These are phyloP conservation scores for Diatrype stigma DNA, from an alignment of 2,329 filamentous ascomycete species.

Conservation along the genomic window DNA sequence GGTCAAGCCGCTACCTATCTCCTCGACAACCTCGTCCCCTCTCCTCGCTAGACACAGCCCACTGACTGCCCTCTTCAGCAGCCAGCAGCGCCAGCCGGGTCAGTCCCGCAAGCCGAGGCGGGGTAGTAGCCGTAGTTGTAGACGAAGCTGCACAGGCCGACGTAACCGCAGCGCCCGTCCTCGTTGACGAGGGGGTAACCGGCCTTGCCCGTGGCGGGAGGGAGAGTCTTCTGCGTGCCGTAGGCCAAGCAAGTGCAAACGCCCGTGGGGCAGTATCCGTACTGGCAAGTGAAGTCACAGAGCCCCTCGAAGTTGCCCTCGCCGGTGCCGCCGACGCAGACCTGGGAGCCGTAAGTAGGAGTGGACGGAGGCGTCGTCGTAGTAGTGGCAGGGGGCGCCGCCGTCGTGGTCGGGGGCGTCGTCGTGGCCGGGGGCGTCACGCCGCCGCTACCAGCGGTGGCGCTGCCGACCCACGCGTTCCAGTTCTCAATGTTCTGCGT, in stretches of 20 bases:
- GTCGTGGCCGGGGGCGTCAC: constrained; percentile 1
- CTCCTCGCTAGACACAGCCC: too few relatives aligned
- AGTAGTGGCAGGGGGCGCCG: constrained; percentile 1
- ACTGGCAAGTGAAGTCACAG: constrained; percentile 23
- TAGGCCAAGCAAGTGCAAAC: constrained; percentile 19
- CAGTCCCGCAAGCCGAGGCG: constrained; percentile 7
- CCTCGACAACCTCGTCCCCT: neutral
- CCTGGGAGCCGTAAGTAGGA: too few relatives aligned
- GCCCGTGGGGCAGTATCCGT: constrained; percentile 23
- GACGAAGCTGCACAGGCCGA: constrained; percentile 14
- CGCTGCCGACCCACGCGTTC: constrained; percentile 33
- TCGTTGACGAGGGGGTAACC: constrained; percentile 14
- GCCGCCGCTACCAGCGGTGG: neutral
- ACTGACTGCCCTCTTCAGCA: neutral
- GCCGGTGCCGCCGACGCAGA: constrained; percentile 20
- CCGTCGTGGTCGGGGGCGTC: constrained; percentile 2
- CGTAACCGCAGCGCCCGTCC: constrained; percentile 12
- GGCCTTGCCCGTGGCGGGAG: constrained; percentile 2
- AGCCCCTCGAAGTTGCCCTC: constrained; percentile 14
- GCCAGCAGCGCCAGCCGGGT: constrained; percentile 4
- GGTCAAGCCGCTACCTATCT: neutral
- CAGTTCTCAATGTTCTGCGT: constrained; percentile 26
- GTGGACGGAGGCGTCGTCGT: neutral
- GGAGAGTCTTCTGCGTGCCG: constrained; percentile 7
- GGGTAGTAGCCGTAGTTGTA: constrained; percentile 13